phyloP scores from a whole-genome alignment of 805 yeast genomes.

The Metschnikowia reukaufii region DNA sequence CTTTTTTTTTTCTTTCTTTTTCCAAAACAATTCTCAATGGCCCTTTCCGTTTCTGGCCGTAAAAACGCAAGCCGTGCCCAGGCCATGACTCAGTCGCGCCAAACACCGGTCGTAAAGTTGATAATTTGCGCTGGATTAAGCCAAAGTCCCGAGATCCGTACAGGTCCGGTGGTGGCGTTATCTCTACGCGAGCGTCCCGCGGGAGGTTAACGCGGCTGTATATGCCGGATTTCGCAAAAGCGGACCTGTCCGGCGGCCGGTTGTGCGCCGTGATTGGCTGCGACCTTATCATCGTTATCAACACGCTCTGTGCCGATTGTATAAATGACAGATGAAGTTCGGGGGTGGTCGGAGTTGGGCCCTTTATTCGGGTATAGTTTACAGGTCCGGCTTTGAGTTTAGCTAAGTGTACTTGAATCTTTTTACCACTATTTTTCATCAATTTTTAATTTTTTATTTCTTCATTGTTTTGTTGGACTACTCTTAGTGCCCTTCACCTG shows the following conservation, averaged over 20 bases:
- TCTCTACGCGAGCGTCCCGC: not conserved
- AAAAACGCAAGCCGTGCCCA: not conserved
- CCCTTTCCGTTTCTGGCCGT: not conserved
- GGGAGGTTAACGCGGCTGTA: not conserved
- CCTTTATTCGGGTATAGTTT: not conserved
- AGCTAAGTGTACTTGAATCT: too few species aligned
- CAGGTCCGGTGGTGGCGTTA: conserved; percentile 3
- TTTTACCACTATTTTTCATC: not conserved
- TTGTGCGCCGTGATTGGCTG: conserved; percentile 10
- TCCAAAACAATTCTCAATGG: too few species aligned
- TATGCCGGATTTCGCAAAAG: not conserved
- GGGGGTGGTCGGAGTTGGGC: not conserved
- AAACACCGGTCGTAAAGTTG: not conserved
- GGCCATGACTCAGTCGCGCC: conserved; percentile 10
- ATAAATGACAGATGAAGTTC: conserved; percentile 2
- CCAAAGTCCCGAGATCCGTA: not conserved
- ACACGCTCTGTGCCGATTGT: not conserved
- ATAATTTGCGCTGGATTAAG: not conserved
- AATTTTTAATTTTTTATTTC: not conserved
- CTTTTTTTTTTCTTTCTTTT: too few species aligned
- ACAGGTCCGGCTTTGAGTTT: not conserved
- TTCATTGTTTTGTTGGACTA: not conserved
- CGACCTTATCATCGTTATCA: conserved; percentile 5
- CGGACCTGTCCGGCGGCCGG: not conserved
- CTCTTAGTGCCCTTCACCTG: too few species aligned